Conservation (phyloP, 169 alveolate species). For the Babesia microti region DNA sequence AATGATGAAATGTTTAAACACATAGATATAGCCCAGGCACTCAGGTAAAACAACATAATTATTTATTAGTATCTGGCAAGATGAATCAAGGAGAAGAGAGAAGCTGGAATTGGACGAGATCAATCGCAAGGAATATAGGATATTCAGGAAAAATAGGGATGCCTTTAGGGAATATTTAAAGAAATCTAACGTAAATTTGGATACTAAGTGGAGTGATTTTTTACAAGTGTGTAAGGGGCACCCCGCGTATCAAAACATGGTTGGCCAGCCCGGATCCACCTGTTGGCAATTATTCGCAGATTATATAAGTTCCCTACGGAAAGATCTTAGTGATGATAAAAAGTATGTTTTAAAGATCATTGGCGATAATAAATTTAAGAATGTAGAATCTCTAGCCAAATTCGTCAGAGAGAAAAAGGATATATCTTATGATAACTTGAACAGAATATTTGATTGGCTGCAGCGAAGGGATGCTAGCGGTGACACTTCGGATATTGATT, state of each 20-base stretch:
- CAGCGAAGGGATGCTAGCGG: too few relatives aligned
- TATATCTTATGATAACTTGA: too few relatives aligned
- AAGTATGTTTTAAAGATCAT: too few relatives aligned
- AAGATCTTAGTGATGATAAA: too few relatives aligned
- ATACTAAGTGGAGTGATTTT: slow-evolving; percentile 31
- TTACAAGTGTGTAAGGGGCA: too few relatives aligned
- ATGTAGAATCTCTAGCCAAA: too few relatives aligned
- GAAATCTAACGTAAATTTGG: slow-evolving; percentile 37
- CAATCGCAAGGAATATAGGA: slow-evolving; percentile 42
- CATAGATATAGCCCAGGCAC: slow-evolving; percentile 46
- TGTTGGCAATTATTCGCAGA: slow-evolving; percentile 48
- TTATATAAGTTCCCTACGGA: slow-evolving; percentile 23
- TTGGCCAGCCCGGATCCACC: slow-evolving; percentile 52
- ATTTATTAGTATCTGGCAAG: slow-evolving; percentile 54
- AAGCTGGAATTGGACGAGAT: slow-evolving; percentile 33
- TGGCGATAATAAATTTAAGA: too few relatives aligned
- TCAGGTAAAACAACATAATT: background rate
- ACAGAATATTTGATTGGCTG: too few relatives aligned
- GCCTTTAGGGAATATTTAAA: slow-evolving; percentile 51
- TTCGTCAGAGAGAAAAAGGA: too few relatives aligned
- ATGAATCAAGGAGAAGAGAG: slow-evolving; percentile 43
- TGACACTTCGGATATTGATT: too few relatives aligned
- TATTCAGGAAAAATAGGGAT: slow-evolving; percentile 57
- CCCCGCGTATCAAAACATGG: too few relatives aligned
- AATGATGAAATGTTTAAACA: slow-evolving; percentile 48